Percentiles rank a stretch among this genome's conserved stretches.
These are phyloP conservation scores for Golubevia sp. DNA, from an alignment of 1,284 basidiomycete genomes.

Conservation along the genomic window DNA sequence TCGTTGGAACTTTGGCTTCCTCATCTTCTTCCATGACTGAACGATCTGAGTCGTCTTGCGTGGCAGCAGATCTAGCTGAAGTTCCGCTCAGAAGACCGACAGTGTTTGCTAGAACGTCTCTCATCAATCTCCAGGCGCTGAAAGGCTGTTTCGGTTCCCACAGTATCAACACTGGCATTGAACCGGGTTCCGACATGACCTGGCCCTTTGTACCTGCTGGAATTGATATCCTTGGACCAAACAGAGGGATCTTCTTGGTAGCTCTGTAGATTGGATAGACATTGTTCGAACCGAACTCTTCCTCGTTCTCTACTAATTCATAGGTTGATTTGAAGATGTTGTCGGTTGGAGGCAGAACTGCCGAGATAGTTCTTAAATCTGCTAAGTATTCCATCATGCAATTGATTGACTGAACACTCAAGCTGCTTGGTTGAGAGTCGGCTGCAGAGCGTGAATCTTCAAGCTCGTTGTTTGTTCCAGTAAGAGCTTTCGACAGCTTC, in stretches of 20 bases:
- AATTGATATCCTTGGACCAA: slow-evolving; percentile 33
- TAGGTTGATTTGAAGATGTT: slow-evolving; percentile 33
- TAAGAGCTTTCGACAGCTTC: slow-evolving; percentile 42
- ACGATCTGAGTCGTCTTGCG: slow-evolving; percentile 9
- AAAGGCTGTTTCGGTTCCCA: slow-evolving; percentile 41
- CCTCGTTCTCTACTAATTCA: slow-evolving; percentile 33
- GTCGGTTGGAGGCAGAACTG: slow-evolving; percentile 29
- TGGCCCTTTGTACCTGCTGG: slow-evolving; percentile 37
- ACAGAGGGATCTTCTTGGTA: slow-evolving; percentile 28
- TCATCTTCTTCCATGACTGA: slow-evolving; percentile 19
- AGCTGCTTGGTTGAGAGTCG: slow-evolving; percentile 17
- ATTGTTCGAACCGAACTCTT: slow-evolving; percentile 19
- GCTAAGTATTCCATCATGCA: slow-evolving; percentile 40
- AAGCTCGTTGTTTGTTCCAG: slow-evolving; percentile 18
- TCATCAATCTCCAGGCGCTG: slow-evolving; percentile 50
- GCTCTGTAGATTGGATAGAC: slow-evolving; percentile 27
- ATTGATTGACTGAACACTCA: slow-evolving; percentile 21
- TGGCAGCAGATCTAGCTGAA: neutral
- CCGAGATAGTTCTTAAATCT: slow-evolving; percentile 39
- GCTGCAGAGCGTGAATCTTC: slow-evolving; percentile 16
- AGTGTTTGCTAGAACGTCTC: slow-evolving; percentile 39
- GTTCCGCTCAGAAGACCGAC: slow-evolving; percentile 13
- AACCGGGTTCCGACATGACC: slow-evolving; percentile 43
- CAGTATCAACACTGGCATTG: slow-evolving; percentile 37
- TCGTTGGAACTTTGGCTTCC: slow-evolving; percentile 14